Percentiles rank a stretch among this genome's conserved stretches.
Conservation (phyloP, 371 early-diverging fungal genomes). For the Mucor irregularis region DNA sequence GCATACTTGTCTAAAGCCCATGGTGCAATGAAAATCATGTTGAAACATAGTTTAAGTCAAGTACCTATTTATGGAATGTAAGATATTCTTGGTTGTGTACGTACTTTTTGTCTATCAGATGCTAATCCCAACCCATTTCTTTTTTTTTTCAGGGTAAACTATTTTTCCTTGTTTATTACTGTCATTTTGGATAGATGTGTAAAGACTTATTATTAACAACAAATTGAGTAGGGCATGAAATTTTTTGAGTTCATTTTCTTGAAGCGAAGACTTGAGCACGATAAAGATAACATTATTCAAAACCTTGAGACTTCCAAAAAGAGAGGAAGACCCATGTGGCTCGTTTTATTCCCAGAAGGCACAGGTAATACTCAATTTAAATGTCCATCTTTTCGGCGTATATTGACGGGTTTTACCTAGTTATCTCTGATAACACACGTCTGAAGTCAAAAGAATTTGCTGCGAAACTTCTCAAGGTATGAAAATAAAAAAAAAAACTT, state of each 20-base stretch:
- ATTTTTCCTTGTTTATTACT: slow-evolving; percentile 3
- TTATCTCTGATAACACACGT: slow-evolving; percentile 57
- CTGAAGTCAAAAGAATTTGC: slow-evolving; percentile 51
- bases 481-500: background rate
- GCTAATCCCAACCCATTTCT: background rate
- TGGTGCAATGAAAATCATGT: slow-evolving; percentile 81
- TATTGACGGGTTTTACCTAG: slow-evolving; percentile 12
- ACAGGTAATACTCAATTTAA: slow-evolving; percentile 61
- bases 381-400: background rate
- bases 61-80: slow-evolving; percentile 86
- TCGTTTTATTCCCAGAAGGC: slow-evolving; percentile 92
- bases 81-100: slow-evolving; percentile 20
- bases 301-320: slow-evolving; percentile 37
- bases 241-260: slow-evolving; percentile 88
- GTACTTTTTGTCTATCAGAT: background rate
- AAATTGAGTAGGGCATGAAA: slow-evolving; percentile 87
- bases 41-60: slow-evolving; percentile 75
- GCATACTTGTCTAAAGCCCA: slow-evolving; percentile 68
- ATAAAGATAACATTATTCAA: slow-evolving; percentile 58
- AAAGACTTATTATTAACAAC: background rate
- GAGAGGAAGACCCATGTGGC: slow-evolving; percentile 70
- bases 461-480: slow-evolving; percentile 55
- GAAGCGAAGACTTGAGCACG: slow-evolving; percentile 76
- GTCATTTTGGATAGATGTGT: no score
- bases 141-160: slow-evolving; percentile 20